Conservation (phyloP, 2,329 filamentous ascomycete genomes). For the Colletotrichum spinosum region DNA sequence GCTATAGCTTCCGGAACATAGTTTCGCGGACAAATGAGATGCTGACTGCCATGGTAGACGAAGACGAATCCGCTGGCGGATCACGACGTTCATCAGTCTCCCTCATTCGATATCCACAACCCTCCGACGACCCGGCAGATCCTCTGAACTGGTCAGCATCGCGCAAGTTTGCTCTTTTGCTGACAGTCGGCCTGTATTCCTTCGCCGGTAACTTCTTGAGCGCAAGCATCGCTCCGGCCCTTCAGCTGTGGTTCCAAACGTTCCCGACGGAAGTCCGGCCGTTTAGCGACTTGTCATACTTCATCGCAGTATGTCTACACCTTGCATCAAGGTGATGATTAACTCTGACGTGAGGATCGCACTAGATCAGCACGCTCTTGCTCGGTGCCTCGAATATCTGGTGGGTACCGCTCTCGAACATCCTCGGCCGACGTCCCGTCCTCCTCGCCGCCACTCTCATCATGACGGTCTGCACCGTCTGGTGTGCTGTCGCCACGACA, state of each 20-base stretch:
- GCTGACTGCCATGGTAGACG: neutral
- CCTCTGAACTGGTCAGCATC: constrained; percentile 50
- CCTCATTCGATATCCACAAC: constrained; percentile 41
- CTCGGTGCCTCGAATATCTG: constrained; percentile 49
- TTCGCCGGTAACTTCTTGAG: constrained; percentile 49
- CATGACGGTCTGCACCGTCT: constrained; percentile 42
- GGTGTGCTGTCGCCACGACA: constrained; percentile 41
- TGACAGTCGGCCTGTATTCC: constrained; percentile 45
- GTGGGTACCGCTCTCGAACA: constrained; percentile 52
- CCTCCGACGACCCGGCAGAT: constrained; percentile 48
- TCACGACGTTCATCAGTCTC: constrained; percentile 14
- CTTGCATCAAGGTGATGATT: neutral
- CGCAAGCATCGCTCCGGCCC: constrained; percentile 46
- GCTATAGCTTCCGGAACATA: neutral
- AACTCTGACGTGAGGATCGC: neutral
- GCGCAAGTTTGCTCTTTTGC: constrained; percentile 46
- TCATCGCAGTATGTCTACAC: constrained; percentile 45
- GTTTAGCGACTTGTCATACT: constrained; percentile 42
- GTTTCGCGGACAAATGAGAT: neutral
- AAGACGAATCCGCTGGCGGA: constrained; percentile 12
- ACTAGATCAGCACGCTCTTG: constrained; percentile 48
- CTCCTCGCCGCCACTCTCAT: constrained; percentile 46
- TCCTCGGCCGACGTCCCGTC: constrained; percentile 47
- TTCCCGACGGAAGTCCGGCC: constrained; percentile 44
- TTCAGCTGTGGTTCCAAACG: constrained; percentile 45